Conservation (phyloP, 768 basidiomycete genomes). For the Vararia minispora region DNA sequence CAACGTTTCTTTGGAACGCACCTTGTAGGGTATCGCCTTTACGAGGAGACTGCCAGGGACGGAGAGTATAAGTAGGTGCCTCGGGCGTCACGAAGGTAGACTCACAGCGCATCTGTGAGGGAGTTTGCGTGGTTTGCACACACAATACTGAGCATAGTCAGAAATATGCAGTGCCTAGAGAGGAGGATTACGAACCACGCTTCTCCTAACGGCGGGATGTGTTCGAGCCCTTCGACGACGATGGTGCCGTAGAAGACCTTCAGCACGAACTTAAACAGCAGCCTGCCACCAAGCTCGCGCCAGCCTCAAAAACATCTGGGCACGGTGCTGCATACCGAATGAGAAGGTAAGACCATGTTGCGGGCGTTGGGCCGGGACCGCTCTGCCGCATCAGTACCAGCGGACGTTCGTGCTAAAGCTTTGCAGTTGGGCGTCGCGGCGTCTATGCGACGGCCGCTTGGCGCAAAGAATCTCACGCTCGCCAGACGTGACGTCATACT, state of each 20-base stretch:
- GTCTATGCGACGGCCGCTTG: too few relatives aligned
- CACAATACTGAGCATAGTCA: conserved; percentile 46
- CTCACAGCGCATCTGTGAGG: conserved; percentile 78
- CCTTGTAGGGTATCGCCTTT: conserved; percentile 60
- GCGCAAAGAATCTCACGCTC: too few relatives aligned
- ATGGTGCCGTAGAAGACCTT: conserved; percentile 89
- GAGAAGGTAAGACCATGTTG: conserved; percentile 55
- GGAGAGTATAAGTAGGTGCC: background rate
- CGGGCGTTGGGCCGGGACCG: too few relatives aligned
- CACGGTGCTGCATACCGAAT: conserved; percentile 36
- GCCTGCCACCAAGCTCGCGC: conserved; percentile 23
- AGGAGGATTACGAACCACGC: conserved; percentile 45
- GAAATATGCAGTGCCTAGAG: background rate
- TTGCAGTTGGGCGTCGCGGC: too few relatives aligned
- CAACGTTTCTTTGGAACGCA: conserved; percentile 20
- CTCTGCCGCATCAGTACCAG: too few relatives aligned
- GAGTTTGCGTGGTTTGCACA: conserved; percentile 84
- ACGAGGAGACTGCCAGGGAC: conserved; percentile 46
- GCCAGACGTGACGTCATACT: too few relatives aligned
- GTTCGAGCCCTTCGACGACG: conserved; percentile 66
- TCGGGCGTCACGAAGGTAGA: conserved; percentile 1
- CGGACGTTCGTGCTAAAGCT: too few relatives aligned
- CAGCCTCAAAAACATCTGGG: conserved; percentile 1
- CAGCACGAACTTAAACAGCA: conserved; percentile 72
- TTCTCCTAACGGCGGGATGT: conserved; percentile 59